Evolutionary conservation across 139 green algal species (phyloP).

Genomic region (Chara braunii): DNA sequence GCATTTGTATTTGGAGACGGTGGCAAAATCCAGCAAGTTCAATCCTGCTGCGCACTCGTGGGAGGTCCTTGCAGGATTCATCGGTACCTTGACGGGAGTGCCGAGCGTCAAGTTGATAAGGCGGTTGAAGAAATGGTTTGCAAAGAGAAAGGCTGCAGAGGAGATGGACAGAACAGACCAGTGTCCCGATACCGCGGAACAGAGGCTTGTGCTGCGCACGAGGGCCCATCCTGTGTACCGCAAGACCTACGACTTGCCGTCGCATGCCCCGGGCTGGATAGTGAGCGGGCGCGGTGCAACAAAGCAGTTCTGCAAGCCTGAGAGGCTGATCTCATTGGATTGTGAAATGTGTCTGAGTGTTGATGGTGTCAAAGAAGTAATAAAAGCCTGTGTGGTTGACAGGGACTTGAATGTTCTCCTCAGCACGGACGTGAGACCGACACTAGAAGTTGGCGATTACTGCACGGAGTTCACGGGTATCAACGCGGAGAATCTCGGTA

Average conservation of each 20-base stretch:
- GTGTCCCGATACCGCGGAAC: neutral
- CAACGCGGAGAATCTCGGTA: too few species aligned
- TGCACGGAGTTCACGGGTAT: too few species aligned
- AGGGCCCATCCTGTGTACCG: neutral
- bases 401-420: too few species aligned
- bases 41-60: slow-evolving; percentile 8
- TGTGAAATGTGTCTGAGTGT: slow-evolving; percentile 45
- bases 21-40: neutral
- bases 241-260: neutral
- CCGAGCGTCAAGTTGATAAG: neutral
- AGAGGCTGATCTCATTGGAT: slow-evolving; percentile 30
- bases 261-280: neutral
- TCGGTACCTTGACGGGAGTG: neutral
- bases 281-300: neutral
- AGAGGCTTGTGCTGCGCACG: slow-evolving; percentile 21
- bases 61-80: slow-evolving; percentile 15
- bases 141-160: neutral
- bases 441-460: too few species aligned
- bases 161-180: neutral
- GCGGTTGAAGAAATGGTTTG: neutral
- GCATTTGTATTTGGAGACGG: slow-evolving; percentile 4
- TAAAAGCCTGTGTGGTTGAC: slow-evolving; percentile 26
- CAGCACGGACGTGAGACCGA: too few species aligned
- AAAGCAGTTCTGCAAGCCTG: neutral
- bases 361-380: neutral